phyloP scores from a whole-genome alignment of 2,329 filamentous ascomycete species.

The Sphaerostilbella broomeana region DNA sequence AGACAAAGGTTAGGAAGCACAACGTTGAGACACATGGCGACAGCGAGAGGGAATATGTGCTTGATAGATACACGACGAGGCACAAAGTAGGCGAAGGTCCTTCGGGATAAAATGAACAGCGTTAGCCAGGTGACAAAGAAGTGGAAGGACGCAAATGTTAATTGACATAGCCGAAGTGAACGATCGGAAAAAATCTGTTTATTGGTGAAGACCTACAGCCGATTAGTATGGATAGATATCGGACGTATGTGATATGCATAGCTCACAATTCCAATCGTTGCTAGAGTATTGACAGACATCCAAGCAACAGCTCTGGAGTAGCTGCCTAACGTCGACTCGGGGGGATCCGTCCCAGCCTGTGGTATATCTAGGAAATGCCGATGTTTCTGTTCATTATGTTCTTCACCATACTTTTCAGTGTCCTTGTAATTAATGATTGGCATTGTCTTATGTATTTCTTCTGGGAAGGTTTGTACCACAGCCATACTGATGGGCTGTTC shows the following conservation, averaged over 20 bases:
- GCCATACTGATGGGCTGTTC: no score
- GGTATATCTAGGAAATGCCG: no score
- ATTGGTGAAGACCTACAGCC: constrained; percentile 55
- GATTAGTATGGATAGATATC: constrained; percentile 14
- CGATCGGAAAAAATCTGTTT: constrained; percentile 62
- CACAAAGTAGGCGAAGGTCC: constrained; percentile 51
- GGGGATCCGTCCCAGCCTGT: no score
- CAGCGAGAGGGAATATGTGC: constrained; percentile 56
- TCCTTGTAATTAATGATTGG: no score
- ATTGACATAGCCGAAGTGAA: constrained; percentile 53
- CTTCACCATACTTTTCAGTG: no score
- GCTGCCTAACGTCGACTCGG: no score
- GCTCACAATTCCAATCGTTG: constrained; percentile 56
- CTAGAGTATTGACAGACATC: constrained; percentile 56
- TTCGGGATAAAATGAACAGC: constrained; percentile 54
- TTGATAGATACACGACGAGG: constrained; percentile 48
- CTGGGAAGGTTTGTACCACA: no score
- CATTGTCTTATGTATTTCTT: no score
- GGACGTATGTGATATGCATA: neutral
- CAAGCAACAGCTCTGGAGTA: constrained; percentile 41
- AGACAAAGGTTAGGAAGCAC: constrained; percentile 62
- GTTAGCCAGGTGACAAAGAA: constrained; percentile 60
- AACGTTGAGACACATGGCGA: constrained; percentile 63
- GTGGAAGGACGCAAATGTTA: constrained; percentile 62
- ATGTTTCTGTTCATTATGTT: no score